Conservation (phyloP, 2,329 filamentous ascomycete species). For the Diaporthe citri region DNA sequence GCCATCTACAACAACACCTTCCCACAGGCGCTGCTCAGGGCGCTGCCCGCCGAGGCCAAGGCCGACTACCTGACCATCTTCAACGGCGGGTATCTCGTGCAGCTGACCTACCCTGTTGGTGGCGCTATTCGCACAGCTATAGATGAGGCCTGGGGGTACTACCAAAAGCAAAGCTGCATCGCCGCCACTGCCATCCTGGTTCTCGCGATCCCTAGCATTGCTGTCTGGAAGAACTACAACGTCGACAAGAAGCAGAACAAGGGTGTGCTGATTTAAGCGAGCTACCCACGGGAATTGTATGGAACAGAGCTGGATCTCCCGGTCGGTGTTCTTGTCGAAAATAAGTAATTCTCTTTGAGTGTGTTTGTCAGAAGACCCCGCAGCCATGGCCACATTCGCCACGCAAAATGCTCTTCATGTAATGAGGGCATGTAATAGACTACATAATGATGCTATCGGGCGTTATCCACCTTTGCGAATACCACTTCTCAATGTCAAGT, state of each 20-base stretch:
- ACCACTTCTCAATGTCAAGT: not conserved
- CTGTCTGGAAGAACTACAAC: constrained; percentile 54
- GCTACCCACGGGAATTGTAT: too few species aligned
- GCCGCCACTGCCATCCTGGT: constrained; percentile 50
- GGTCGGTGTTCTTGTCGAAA: not conserved
- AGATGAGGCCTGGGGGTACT: constrained; percentile 53
- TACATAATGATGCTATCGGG: not conserved
- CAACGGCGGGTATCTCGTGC: constrained; percentile 45
- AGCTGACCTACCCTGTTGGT: constrained; percentile 49
- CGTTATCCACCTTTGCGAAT: not conserved
- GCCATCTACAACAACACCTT: constrained; percentile 36
- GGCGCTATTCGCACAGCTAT: constrained; percentile 49
- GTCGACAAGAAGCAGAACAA: constrained; percentile 49
- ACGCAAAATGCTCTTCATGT: not conserved
- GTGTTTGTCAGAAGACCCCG: not conserved
- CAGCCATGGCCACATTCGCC: not conserved
- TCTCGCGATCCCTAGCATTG: constrained; percentile 50
- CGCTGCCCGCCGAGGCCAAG: constrained; percentile 43
- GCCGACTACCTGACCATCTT: constrained; percentile 45
- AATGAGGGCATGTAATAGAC: not conserved
- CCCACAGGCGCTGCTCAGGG: constrained; percentile 35
- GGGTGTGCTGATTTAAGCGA: constrained; percentile 37
- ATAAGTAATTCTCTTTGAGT: too few species aligned
- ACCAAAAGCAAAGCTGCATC: constrained; percentile 52
- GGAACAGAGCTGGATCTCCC: not conserved